Evolutionary conservation across 2,329 filamentous ascomycete genomes (phyloP).

Genomic region (Curvularia sp.): DNA sequence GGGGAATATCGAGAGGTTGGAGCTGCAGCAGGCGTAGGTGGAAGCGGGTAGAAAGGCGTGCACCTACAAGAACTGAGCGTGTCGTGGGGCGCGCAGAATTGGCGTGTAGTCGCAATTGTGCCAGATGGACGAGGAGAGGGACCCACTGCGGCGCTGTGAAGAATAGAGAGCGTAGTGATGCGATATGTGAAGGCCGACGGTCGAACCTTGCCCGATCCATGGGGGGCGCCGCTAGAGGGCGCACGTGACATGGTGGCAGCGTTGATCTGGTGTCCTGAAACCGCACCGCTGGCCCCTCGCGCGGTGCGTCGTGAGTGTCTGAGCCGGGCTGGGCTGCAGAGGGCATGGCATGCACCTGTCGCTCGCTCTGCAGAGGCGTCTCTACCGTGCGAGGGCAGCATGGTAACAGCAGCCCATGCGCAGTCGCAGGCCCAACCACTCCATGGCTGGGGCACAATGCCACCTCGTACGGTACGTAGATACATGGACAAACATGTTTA

Average conservation of each 20-base stretch:
- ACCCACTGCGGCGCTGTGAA: conserved; percentile 44
- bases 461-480: not conserved
- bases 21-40: conserved; percentile 28
- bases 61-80: conserved; percentile 36
- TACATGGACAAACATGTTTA: not conserved
- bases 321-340: too few relatives aligned
- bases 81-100: conserved; percentile 31
- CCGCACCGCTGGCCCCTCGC: conserved; percentile 13
- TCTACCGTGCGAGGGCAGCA: too few relatives aligned
- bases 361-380: too few relatives aligned
- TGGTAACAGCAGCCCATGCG: too few relatives aligned
- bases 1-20: conserved; percentile 29
- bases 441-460: not conserved
- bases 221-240: conserved; percentile 16
- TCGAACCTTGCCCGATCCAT: conserved; percentile 20
- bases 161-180: conserved; percentile 51
- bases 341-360: too few relatives aligned
- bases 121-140: conserved; percentile 25
- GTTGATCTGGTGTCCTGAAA: conserved; percentile 18
- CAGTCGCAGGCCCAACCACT: too few relatives aligned
- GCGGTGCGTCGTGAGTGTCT: too few relatives aligned
- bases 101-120: conserved; percentile 45
- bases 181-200: conserved; percentile 30
- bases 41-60: conserved; percentile 37
- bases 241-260: conserved; percentile 28